Evolutionary conservation across 1,139 yeast genomes (phyloP).

Genomic region (Taphrina confusa): DNA sequence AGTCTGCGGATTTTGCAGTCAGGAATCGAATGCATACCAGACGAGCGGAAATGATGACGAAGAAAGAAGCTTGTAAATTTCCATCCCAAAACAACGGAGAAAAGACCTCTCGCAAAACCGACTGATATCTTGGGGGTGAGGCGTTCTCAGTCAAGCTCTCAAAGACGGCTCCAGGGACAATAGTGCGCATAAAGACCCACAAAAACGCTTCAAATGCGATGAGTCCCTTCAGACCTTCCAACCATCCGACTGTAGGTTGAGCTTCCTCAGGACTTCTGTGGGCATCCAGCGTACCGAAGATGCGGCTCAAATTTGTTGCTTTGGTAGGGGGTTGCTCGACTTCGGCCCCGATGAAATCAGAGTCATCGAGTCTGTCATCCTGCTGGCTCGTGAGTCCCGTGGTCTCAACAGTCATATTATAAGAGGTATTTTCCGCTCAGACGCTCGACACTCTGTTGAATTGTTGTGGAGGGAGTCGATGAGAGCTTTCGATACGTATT

Average conservation of each 20-base stretch:
- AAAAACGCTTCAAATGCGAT: constrained; percentile 32
- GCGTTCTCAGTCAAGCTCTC: constrained; percentile 26
- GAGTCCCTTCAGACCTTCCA: constrained; percentile 28
- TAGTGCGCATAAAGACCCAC: constrained; percentile 32
- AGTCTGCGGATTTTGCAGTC: background rate
- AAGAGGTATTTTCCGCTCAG: too few relatives aligned
- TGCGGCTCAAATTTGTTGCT: background rate
- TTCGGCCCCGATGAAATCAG: constrained; percentile 33
- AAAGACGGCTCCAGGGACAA: constrained; percentile 33
- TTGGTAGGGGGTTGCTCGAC: background rate
- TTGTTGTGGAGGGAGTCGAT: too few relatives aligned
- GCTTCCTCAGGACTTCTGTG: constrained; percentile 8
- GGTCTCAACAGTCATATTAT: constrained; percentile 1
- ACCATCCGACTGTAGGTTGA: background rate
- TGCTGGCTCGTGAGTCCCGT: constrained; percentile 11
- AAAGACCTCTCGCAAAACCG: constrained; percentile 31
- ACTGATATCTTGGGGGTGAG: constrained; percentile 27
- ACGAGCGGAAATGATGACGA: constrained; percentile 30
- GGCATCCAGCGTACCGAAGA: constrained; percentile 13
- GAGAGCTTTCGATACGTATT: too few relatives aligned
- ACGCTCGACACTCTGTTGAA: too few relatives aligned
- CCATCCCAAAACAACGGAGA: constrained; percentile 34
- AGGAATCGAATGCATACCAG: constrained; percentile 23
- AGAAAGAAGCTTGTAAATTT: constrained; percentile 27
- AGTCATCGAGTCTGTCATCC: constrained; percentile 25